Conservation (phyloP, 2,329 filamentous ascomycete genomes). For the Aureobasidium sp. region DNA sequence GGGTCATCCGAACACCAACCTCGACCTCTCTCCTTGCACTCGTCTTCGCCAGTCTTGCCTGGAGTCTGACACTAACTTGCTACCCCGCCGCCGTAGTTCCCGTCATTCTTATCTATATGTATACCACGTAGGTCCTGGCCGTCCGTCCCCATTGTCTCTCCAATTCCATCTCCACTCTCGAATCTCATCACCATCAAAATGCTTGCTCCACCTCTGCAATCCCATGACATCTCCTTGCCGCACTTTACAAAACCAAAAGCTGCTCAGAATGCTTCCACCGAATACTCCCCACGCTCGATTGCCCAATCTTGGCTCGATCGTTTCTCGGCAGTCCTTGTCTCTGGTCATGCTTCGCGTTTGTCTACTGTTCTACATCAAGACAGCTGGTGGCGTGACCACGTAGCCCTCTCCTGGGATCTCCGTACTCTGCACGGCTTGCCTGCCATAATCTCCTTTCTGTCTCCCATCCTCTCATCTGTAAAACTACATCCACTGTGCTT, state of each 20-base stretch:
- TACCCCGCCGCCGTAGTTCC: slow-evolving; percentile 4
- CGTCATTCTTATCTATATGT: neutral
- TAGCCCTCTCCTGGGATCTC: slow-evolving; percentile 49
- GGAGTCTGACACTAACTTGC: neutral
- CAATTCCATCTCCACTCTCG: neutral
- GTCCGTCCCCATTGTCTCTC: neutral
- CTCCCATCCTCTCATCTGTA: slow-evolving; percentile 28
- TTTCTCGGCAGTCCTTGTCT: slow-evolving; percentile 21
- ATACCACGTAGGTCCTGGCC: neutral
- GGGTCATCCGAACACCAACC: neutral
- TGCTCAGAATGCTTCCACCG: neutral
- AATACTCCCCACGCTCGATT: slow-evolving; percentile 18
- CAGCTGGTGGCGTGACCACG: slow-evolving; percentile 51
- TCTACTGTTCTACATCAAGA: slow-evolving; percentile 33
- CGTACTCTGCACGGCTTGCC: slow-evolving; percentile 40
- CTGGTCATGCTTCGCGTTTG: slow-evolving; percentile 17
- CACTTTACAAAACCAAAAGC: neutral
- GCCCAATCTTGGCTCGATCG: slow-evolving; percentile 24
- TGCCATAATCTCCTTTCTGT: slow-evolving; percentile 34
- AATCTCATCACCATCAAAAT: neutral
- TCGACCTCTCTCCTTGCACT: neutral
- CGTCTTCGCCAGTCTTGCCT: slow-evolving; percentile 4
- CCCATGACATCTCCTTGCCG: neutral
- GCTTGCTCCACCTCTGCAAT: neutral
- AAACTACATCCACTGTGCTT: slow-evolving; percentile 34